Conservation (phyloP, 768 basidiomycete genomes). For the Goffeauzyma gilvescens region DNA sequence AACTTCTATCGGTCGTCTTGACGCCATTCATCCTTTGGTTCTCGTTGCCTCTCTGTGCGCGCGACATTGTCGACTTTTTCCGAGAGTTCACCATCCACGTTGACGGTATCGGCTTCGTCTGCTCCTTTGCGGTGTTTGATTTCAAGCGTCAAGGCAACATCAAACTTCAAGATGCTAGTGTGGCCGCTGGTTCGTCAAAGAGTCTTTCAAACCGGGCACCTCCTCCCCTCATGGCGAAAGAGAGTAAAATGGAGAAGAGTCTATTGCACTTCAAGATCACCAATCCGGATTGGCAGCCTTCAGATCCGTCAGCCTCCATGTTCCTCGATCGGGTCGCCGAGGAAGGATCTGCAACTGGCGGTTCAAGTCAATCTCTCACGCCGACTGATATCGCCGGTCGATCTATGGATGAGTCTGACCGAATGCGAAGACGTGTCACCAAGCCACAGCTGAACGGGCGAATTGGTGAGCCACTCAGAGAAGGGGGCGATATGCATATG, state of each 20-base stretch:
- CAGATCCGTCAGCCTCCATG: conserved; percentile 73
- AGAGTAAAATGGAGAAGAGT: conserved; percentile 93
- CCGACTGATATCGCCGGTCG: background rate
- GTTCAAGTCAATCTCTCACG: background rate
- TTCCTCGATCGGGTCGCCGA: conserved; percentile 59
- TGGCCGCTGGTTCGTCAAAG: conserved; percentile 41
- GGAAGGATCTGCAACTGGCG: conserved; percentile 15
- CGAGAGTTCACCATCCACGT: conserved; percentile 94
- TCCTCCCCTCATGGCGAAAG: conserved; percentile 59
- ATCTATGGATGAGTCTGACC: background rate
- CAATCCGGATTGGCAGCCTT: conserved; percentile 87
- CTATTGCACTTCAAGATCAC: conserved; percentile 43
- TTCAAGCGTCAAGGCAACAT: conserved; percentile 86
- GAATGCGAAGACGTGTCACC: too few species aligned
- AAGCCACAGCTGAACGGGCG: too few species aligned
- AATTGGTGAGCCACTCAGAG: too few species aligned
- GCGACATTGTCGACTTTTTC: conserved; percentile 90
- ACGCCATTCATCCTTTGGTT: conserved; percentile 90
- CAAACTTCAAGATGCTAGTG: conserved; percentile 40
- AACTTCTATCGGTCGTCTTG: conserved; percentile 71
- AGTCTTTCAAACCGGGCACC: too few species aligned
- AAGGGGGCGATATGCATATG: too few species aligned
- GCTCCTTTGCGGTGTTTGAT: conserved; percentile 95
- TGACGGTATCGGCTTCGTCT: conserved; percentile 87
- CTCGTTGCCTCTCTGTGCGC: conserved; percentile 73